Conservation (phyloP, 345 rosid genomes). For the Camelina hispida region DNA sequence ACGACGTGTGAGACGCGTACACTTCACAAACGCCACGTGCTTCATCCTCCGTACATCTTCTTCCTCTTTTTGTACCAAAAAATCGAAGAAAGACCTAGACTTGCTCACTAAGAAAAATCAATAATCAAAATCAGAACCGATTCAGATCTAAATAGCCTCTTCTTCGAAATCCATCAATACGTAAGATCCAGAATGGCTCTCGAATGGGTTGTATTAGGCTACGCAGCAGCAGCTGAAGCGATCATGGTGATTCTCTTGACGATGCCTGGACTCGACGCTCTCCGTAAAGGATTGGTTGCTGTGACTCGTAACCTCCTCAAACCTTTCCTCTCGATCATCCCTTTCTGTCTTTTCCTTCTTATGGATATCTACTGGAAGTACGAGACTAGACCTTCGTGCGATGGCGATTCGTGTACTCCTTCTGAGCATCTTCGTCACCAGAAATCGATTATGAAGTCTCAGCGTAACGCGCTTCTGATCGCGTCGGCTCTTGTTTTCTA, state of each 20-base stretch:
- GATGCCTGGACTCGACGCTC: slow-evolving; percentile 75
- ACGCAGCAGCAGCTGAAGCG: slow-evolving; percentile 92
- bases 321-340: slow-evolving; percentile 82
- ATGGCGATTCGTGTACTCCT: slow-evolving; percentile 71
- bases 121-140: slow-evolving; percentile 16
- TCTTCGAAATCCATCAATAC: background rate
- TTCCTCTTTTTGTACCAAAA: slow-evolving; percentile 19
- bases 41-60: background rate
- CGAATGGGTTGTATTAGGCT: slow-evolving; percentile 88
- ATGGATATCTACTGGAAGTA: slow-evolving; percentile 96
- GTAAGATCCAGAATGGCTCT: slow-evolving; percentile 64
- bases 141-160: slow-evolving; percentile 31
- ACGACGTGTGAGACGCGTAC: slow-evolving; percentile 29
- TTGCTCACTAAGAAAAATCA: slow-evolving; percentile 34
- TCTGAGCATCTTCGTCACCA: slow-evolving; percentile 86
- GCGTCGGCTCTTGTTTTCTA: slow-evolving; percentile 77
- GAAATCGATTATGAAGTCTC: slow-evolving; percentile 90
- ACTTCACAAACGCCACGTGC: slow-evolving; percentile 38
- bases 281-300: slow-evolving; percentile 69
- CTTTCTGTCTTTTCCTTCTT: slow-evolving; percentile 80
- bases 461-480: slow-evolving; percentile 82
- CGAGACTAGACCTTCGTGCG: slow-evolving; percentile 81
- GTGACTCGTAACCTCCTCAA: slow-evolving; percentile 84
- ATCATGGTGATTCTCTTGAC: slow-evolving; percentile 87
- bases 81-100: slow-evolving; percentile 6